phyloP scores from a whole-genome alignment of 139 green algal species.

The Coelastrella sp. region DNA sequence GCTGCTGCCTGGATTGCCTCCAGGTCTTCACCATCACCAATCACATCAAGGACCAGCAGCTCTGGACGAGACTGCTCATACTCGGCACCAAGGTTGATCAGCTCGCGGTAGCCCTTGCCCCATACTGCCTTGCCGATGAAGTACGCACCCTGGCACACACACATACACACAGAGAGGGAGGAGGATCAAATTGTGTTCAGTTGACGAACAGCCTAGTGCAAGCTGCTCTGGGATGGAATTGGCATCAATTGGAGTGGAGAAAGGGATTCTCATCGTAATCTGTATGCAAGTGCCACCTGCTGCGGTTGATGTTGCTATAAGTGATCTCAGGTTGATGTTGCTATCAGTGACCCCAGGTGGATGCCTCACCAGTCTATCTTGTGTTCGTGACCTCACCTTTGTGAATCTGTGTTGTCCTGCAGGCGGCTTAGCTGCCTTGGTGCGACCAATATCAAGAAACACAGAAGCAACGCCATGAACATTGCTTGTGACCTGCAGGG shows the following conservation, averaged over 20 bases:
- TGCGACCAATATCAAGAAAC: slow-evolving; percentile 87
- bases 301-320: too few species aligned
- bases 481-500: slow-evolving; percentile 51
- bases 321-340: too few species aligned
- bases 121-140: slow-evolving; percentile 95
- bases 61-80: slow-evolving; percentile 25
- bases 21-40: slow-evolving; percentile 87
- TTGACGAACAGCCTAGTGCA: background rate
- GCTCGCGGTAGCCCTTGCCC: slow-evolving; percentile 95
- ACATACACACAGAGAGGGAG: background rate
- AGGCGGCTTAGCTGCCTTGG: slow-evolving; percentile 29
- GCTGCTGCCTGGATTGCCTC: slow-evolving; percentile 62
- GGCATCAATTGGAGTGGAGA: too few species aligned
- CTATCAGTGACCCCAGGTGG: too few species aligned
- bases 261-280: too few species aligned
- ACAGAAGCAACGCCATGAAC: slow-evolving; percentile 90
- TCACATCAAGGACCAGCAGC: slow-evolving; percentile 82
- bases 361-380: too few species aligned
- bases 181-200: background rate
- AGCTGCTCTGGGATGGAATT: too few species aligned
- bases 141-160: slow-evolving; percentile 81
- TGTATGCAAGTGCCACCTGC: too few species aligned
- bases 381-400: slow-evolving; percentile 31
- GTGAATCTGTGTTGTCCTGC: slow-evolving; percentile 39
- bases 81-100: slow-evolving; percentile 76